phyloP scores from a whole-genome alignment of 2,329 filamentous ascomycete genomes.

The Penicillium corylophilum region DNA sequence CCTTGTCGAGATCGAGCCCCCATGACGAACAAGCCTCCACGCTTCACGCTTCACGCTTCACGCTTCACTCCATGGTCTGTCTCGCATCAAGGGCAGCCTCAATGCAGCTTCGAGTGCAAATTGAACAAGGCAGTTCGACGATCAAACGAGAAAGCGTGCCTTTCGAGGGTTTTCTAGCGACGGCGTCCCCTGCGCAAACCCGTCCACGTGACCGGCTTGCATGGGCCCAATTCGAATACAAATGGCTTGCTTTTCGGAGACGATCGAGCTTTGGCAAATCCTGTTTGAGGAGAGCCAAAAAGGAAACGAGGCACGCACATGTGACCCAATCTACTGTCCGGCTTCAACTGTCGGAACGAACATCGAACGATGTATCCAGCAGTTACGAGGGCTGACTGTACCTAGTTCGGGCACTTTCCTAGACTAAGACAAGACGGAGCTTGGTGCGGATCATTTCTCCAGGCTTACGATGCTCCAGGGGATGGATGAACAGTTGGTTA shows the following conservation, averaged over 20 bases:
- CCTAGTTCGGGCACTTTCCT: too few species aligned
- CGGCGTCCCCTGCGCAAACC: neutral
- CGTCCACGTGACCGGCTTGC: slow-evolving; percentile 12
- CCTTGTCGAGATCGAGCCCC: slow-evolving; percentile 13
- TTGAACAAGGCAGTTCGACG: neutral
- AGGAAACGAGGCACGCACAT: neutral
- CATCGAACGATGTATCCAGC: neutral
- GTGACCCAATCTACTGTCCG: neutral
- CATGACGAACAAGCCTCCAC: slow-evolving; percentile 5
- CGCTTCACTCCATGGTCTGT: neutral
- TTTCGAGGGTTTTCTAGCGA: neutral
- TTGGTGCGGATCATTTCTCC: neutral
- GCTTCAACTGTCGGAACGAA: neutral
- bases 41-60: too few species aligned
- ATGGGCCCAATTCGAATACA: neutral
- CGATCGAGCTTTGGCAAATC: neutral
- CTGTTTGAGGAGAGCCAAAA: neutral
- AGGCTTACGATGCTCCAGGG: neutral
- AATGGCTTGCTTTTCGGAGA: neutral
- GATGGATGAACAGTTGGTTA: neutral
- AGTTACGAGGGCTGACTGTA: neutral
- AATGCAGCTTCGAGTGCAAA: too few species aligned
- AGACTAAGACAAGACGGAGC: neutral
- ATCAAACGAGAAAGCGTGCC: neutral
- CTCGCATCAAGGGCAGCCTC: neutral